Evolutionary conservation across 345 rosid species (phyloP).

Genomic region (Anacardium occidentale): DNA sequence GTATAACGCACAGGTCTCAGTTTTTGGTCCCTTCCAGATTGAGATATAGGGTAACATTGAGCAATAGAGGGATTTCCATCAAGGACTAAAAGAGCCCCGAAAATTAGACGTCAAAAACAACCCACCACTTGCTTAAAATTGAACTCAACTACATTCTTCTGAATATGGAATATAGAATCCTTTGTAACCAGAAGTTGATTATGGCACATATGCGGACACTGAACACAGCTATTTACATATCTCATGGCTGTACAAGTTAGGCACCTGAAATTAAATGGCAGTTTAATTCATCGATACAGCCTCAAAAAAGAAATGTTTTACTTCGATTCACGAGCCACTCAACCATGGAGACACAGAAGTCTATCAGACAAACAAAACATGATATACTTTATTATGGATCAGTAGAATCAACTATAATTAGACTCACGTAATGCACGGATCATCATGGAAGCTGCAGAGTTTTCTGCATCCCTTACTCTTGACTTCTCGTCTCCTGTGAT

Average conservation of each 20-base stretch:
- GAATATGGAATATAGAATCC: too few species aligned
- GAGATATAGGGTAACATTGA: too few species aligned
- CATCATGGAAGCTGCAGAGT: conserved; percentile 67
- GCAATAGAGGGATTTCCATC: too few species aligned
- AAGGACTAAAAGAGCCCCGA: too few species aligned
- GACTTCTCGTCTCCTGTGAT: conserved; percentile 51
- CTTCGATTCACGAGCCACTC: background rate
- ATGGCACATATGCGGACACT: background rate
- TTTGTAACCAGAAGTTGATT: too few species aligned
- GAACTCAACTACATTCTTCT: too few species aligned
- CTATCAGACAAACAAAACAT: background rate
- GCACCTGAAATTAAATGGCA: background rate
- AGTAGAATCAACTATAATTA: conserved; percentile 27
- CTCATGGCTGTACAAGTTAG: background rate
- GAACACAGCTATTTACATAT: background rate
- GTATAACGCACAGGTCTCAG: too few species aligned
- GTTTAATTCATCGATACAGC: background rate
- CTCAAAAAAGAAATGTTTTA: background rate
- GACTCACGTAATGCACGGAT: conserved; percentile 40
- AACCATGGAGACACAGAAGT: too few species aligned
- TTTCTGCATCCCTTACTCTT: conserved; percentile 59
- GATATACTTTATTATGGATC: background rate
- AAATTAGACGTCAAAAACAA: too few species aligned
- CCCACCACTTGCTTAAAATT: too few species aligned
- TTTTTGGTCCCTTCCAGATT: too few species aligned